These are phyloP conservation scores for Cercospora beticola DNA, from an alignment of 2,329 filamentous ascomycete genomes.

Conservation along the genomic window DNA sequence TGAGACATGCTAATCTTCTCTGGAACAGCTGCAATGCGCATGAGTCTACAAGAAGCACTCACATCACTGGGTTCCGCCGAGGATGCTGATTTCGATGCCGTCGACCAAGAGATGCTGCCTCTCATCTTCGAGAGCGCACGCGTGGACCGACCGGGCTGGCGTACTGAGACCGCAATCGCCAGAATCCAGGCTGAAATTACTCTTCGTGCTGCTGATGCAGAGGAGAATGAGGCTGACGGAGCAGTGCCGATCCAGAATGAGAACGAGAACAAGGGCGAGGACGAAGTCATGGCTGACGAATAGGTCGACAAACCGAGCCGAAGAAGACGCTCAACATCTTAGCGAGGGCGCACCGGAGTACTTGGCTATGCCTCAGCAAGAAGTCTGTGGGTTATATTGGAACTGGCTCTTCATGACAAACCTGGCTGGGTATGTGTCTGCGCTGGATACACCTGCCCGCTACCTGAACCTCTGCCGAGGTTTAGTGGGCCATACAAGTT, in stretches of 20 bases:
- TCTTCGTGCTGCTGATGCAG: neutral
- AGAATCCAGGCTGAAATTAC: conserved; percentile 4
- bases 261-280: neutral
- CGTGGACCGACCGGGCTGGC: neutral
- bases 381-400: neutral
- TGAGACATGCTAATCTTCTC: neutral
- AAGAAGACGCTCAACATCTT: neutral
- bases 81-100: neutral
- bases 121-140: conserved; percentile 6
- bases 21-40: neutral
- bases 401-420: neutral
- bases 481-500: neutral
- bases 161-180: conserved; percentile 5
- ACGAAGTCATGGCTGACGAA: conserved; percentile 18
- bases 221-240: neutral
- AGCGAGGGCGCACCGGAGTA: conserved; percentile 4
- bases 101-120: conserved; percentile 8
- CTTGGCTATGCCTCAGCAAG: neutral
- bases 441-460: neutral
- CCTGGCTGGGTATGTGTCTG: neutral
- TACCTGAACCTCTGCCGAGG: neutral
- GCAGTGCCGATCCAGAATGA: neutral
- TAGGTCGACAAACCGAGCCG: neutral
- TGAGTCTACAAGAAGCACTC: conserved; percentile 5
- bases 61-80: conserved; percentile 1